These are phyloP conservation scores for Alternaria sp. DNA, from an alignment of 2,329 filamentous ascomycete species.

Conservation along the genomic window DNA sequence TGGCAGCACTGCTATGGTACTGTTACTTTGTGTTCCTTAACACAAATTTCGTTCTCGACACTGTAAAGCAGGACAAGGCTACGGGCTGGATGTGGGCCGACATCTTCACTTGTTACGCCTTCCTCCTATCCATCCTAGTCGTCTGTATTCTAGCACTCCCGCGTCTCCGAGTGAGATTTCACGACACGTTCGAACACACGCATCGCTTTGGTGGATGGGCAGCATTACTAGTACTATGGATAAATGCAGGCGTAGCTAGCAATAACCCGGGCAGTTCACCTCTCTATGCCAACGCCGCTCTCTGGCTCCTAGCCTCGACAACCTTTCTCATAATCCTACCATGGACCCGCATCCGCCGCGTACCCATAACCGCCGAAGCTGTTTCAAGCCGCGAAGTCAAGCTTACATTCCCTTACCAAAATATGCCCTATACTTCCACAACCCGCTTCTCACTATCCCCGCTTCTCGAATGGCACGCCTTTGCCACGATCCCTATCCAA, in stretches of 20 bases:
- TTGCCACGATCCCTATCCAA: constrained; percentile 44
- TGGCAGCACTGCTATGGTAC: constrained; percentile 54
- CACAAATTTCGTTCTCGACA: constrained; percentile 29
- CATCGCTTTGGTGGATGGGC: constrained; percentile 49
- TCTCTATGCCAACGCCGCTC: constrained; percentile 19
- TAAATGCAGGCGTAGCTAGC: constrained; percentile 26
- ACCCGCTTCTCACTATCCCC: constrained; percentile 27
- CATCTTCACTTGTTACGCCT: constrained; percentile 23
- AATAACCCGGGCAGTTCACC: constrained; percentile 1
- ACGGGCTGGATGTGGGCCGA: constrained; percentile 30
- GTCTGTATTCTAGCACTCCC: constrained; percentile 40
- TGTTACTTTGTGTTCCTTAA: constrained; percentile 50
- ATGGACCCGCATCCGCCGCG: constrained; percentile 75
- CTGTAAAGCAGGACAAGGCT: constrained; percentile 8
- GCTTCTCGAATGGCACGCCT: constrained; percentile 49
- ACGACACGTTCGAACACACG: constrained; percentile 47
- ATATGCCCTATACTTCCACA: constrained; percentile 36
- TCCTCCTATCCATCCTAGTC: constrained; percentile 27
- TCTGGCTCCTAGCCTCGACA: constrained; percentile 74
- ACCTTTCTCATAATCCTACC: constrained; percentile 74
- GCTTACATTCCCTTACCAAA: constrained; percentile 59
- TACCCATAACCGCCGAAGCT: constrained; percentile 68
- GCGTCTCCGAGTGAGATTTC: constrained; percentile 31
- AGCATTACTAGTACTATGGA: constrained; percentile 38
- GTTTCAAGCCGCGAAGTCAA: constrained; percentile 77